These are phyloP conservation scores for Ogataea zsoltii DNA, from an alignment of 805 yeast genomes.

Conservation along the genomic window DNA sequence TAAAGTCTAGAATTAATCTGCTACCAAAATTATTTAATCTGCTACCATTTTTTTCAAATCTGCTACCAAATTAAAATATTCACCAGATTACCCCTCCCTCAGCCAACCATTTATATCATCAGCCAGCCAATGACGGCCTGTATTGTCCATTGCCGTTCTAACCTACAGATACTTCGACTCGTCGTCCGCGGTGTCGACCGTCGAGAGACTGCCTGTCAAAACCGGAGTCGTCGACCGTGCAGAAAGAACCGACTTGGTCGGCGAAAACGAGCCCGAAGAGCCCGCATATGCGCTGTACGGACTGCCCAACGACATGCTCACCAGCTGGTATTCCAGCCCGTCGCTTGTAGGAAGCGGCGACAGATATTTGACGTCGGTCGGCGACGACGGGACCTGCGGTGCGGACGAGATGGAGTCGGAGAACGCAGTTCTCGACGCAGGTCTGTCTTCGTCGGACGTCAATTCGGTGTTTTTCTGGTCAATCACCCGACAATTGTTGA, in stretches of 20 bases:
- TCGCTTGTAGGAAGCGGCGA: background rate
- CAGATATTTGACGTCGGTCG: background rate
- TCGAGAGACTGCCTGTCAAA: background rate
- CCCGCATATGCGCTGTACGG: background rate
- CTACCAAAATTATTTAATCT: no score
- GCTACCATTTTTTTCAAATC: no score
- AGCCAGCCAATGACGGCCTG: no score
- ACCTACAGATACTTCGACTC: no score
- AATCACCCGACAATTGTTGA: slow-evolving; percentile 33
- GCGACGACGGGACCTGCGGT: background rate
- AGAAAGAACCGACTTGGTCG: background rate
- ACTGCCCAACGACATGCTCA: background rate
- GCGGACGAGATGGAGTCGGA: background rate
- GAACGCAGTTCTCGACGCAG: background rate
- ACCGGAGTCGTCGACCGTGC: background rate
- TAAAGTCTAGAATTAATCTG: no score
- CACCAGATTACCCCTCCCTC: no score
- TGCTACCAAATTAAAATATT: no score
- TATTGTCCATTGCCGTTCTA: no score
- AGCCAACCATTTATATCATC: no score
- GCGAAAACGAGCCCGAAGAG: background rate
- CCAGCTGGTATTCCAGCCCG: slow-evolving; percentile 2
- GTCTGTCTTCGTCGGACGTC: background rate
- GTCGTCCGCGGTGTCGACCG: background rate
- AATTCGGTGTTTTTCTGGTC: slow-evolving; percentile 18